Conservation (phyloP, 2,329 filamentous ascomycete species). For the Aureobasidium mangrovei region DNA sequence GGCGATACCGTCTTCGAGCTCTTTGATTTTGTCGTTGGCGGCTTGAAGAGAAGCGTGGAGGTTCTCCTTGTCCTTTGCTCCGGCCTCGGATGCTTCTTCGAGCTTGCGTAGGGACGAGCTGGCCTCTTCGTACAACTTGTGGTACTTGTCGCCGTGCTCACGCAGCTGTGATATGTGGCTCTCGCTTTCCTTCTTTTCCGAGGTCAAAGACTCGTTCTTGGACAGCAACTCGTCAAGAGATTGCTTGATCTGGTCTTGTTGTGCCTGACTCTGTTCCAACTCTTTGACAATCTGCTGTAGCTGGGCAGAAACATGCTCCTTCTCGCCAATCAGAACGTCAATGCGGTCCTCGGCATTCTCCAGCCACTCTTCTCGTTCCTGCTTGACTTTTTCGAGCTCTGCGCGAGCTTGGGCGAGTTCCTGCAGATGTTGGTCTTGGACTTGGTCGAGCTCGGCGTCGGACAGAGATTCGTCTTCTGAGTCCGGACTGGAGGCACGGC, state of each 20-base stretch:
- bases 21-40: slow-evolving; percentile 5
- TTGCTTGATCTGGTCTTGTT: slow-evolving; percentile 18
- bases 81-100: neutral
- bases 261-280: slow-evolving; percentile 16
- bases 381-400: slow-evolving; percentile 19
- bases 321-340: slow-evolving; percentile 25
- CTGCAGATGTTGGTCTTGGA: slow-evolving; percentile 12
- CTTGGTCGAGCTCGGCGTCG: slow-evolving; percentile 8
- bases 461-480: slow-evolving; percentile 13
- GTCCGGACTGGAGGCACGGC: neutral
- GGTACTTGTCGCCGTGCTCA: neutral
- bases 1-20: slow-evolving; percentile 5
- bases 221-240: slow-evolving; percentile 5
- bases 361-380: slow-evolving; percentile 27
- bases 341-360: slow-evolving; percentile 27
- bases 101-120: neutral
- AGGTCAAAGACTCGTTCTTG: slow-evolving; percentile 3
- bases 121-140: slow-evolving; percentile 6
- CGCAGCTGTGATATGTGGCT: neutral
- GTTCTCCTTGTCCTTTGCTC: slow-evolving; percentile 2
- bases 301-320: slow-evolving; percentile 21
- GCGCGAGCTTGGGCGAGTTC: slow-evolving; percentile 14
- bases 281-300: slow-evolving; percentile 16
- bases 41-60: neutral
- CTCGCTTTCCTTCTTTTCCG: slow-evolving; percentile 2